phyloP scores from a whole-genome alignment of 1,284 basidiomycete species.

The Ceratobasidium sp. region DNA sequence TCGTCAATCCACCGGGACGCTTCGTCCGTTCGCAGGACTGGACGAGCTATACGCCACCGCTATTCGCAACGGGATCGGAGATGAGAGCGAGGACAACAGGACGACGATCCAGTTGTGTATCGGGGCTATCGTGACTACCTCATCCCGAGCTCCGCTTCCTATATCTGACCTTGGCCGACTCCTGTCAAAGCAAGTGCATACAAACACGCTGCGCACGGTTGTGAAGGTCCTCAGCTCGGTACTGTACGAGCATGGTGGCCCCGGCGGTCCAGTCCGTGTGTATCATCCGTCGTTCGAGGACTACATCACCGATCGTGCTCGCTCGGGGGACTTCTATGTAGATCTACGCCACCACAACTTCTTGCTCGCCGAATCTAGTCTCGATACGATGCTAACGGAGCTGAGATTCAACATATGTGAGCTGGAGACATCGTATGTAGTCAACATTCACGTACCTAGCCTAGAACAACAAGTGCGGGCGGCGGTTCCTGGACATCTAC shows the following conservation, averaged over 20 bases:
- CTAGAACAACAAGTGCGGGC: background rate
- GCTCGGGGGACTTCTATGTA: slow-evolving; percentile 13
- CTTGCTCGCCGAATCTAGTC: background rate
- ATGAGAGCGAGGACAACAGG: slow-evolving; percentile 5
- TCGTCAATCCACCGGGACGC: too few relatives aligned
- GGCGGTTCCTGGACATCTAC: background rate
- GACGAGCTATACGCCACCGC: background rate
- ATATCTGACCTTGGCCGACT: background rate
- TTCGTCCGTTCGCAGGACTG: background rate
- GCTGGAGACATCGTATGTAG: background rate
- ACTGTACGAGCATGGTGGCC: slow-evolving; percentile 10
- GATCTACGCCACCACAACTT: background rate
- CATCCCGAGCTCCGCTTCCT: background rate
- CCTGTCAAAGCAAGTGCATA: background rate
- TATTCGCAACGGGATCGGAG: background rate
- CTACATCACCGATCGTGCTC: background rate
- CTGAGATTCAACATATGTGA: slow-evolving; percentile 36
- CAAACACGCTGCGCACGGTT: background rate
- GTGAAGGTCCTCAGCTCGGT: slow-evolving; percentile 22
- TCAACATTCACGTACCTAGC: slow-evolving; percentile 19
- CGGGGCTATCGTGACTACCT: background rate
- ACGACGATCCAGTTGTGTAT: background rate
- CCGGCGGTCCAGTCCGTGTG: slow-evolving; percentile 16
- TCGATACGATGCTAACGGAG: background rate
- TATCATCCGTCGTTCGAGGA: slow-evolving; percentile 44